A percentile compares a stretch with the other conserved stretches of the same genome.
These are phyloP conservation scores for Alloteropsis angusta DNA, from an alignment of 202 grass and related monocot genomes.

Conservation along the genomic window DNA sequence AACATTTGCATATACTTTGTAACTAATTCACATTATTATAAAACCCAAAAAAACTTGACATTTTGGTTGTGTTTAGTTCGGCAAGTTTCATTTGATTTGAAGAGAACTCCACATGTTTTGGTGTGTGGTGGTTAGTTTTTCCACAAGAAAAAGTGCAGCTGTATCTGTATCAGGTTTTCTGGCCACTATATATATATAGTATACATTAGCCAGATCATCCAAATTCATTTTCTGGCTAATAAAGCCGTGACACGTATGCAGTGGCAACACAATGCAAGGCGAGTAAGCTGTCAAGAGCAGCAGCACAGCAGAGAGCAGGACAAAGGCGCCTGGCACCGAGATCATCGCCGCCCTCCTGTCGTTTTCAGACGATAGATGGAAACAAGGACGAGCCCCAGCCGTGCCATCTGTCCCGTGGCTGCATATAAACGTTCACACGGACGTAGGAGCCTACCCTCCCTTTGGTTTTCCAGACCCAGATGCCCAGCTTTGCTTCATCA, in stretches of 20 bases:
- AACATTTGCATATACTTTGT: neutral
- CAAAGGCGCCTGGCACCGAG: constrained; percentile 30
- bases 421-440: constrained; percentile 35
- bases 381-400: constrained; percentile 30
- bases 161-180: neutral
- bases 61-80: too few species aligned
- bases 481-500: neutral
- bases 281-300: constrained; percentile 29
- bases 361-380: constrained; percentile 43
- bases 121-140: neutral
- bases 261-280: neutral
- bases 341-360: constrained; percentile 35
- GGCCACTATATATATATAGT: too few species aligned
- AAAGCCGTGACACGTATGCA: neutral
- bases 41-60: too few species aligned
- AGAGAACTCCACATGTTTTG: neutral
- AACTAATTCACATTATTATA: too few species aligned
- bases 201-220: neutral
- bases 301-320: too few species aligned
- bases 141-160: neutral
- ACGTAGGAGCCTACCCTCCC: constrained; percentile 16
- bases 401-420: neutral
- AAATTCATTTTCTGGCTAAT: constrained; percentile 3
- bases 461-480: neutral
- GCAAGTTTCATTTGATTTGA: neutral